Conservation (phyloP, 2,329 filamentous ascomycete species). For the Ophiostoma quercus region DNA sequence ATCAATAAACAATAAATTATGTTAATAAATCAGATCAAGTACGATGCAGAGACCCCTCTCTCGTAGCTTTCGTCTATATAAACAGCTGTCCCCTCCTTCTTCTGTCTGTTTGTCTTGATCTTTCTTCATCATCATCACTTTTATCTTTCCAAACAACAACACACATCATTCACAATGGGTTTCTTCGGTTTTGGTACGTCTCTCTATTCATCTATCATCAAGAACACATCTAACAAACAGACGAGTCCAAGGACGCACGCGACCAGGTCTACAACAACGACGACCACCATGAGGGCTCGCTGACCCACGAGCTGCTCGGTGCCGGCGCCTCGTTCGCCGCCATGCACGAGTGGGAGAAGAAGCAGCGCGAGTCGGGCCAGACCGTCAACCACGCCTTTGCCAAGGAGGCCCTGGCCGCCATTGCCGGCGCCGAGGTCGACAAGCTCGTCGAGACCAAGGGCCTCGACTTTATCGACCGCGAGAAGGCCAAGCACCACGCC, state of each 20-base stretch:
- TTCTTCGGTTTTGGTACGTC: constrained; percentile 27
- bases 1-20: no score
- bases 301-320: constrained; percentile 69
- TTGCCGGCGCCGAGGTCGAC: constrained; percentile 71
- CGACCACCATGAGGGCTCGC: constrained; percentile 51
- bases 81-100: constrained; percentile 15
- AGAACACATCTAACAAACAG: no score
- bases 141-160: constrained; percentile 6
- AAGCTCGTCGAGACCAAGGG: constrained; percentile 68
- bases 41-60: background rate
- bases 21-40: background rate
- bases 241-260: constrained; percentile 41
- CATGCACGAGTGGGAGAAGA: constrained; percentile 74
- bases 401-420: constrained; percentile 68
- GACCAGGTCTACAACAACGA: constrained; percentile 40
- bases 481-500: constrained; percentile 55
- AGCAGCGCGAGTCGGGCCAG: constrained; percentile 66
- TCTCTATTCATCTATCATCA: no score
- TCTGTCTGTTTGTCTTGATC: background rate
- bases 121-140: background rate
- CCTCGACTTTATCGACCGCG: constrained; percentile 53
- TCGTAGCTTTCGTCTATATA: constrained; percentile 23
- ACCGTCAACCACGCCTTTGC: constrained; percentile 66
- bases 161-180: constrained; percentile 26
- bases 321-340: constrained; percentile 73